Conservation (phyloP, 225 moss, liverwort and hornwort genomes). For the Sphagnum tenellum region DNA sequence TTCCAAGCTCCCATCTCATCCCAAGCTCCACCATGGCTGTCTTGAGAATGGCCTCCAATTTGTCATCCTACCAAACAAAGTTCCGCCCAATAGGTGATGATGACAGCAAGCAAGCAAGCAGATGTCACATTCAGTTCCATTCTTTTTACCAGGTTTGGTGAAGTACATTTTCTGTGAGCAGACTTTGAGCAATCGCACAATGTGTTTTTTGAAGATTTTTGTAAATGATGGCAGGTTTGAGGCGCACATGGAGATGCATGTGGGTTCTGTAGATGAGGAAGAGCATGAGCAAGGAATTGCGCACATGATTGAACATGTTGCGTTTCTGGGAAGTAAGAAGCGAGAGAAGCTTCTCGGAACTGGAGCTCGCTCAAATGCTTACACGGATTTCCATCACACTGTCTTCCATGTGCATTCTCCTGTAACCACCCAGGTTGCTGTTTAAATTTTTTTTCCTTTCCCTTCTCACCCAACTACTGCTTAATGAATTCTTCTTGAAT, state of each 20-base stretch:
- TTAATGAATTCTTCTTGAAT: too few species aligned
- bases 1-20: slow-evolving; percentile 92
- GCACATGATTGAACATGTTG: slow-evolving; percentile 99
- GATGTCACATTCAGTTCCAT: too few species aligned
- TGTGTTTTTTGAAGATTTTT: too few species aligned
- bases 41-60: slow-evolving; percentile 82
- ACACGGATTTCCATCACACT: slow-evolving; percentile 98
- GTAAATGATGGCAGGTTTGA: slow-evolving; percentile 55
- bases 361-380: slow-evolving; percentile 97
- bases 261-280: slow-evolving; percentile 92
- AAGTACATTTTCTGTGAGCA: too few species aligned
- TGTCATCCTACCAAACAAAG: slow-evolving; percentile 89
- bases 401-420: slow-evolving; percentile 99
- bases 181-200: too few species aligned
- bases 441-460: too few species aligned
- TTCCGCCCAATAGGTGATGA: slow-evolving; percentile 85
- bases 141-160: too few species aligned
- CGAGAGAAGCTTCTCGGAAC: slow-evolving; percentile 94
- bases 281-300: slow-evolving; percentile 99
- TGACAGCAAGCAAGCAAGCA: not conserved
- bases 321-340: slow-evolving; percentile 98
- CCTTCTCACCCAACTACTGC: too few species aligned
- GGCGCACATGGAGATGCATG: slow-evolving; percentile 99
- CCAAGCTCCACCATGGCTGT: slow-evolving; percentile 84
- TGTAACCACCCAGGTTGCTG: slow-evolving; percentile 63